Percentiles rank a stretch among this genome's conserved stretches.
These are phyloP conservation scores for Mycena venus DNA, from an alignment of 768 basidiomycete species.

Conservation along the genomic window DNA sequence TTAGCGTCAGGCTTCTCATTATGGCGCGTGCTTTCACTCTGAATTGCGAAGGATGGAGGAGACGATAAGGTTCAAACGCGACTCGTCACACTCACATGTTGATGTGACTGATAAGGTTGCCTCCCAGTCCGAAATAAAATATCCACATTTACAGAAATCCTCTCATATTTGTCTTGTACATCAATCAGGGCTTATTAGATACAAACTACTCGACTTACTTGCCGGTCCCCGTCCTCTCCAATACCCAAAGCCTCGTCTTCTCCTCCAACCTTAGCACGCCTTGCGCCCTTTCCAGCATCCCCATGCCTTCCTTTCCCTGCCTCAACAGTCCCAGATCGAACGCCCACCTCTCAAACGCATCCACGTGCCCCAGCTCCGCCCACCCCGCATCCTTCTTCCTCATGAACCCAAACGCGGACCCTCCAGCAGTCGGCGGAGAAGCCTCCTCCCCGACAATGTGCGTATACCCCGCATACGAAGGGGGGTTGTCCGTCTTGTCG, in stretches of 20 bases:
- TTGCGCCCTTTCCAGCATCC: conserved; percentile 35
- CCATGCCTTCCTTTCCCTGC: conserved; percentile 38
- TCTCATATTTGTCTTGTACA: too few relatives aligned
- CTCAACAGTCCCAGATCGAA: conserved; percentile 36
- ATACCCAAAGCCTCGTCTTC: conserved; percentile 62
- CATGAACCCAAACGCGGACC: conserved; percentile 24
- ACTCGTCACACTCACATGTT: too few relatives aligned
- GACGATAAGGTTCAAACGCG: too few relatives aligned
- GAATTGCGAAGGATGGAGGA: too few relatives aligned
- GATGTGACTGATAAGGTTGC: too few relatives aligned
- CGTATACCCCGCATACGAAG: conserved; percentile 57
- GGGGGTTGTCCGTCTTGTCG: conserved; percentile 84
- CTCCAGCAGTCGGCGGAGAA: conserved; percentile 6
- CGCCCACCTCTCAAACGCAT: conserved; percentile 57
- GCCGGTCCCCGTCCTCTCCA: conserved; percentile 53
- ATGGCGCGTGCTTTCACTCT: too few relatives aligned
- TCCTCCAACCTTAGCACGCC: conserved; percentile 53
- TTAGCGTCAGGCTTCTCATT: background rate
- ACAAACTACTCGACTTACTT: too few relatives aligned
- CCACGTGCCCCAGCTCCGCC: conserved; percentile 58
- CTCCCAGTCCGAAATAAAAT: too few relatives aligned
- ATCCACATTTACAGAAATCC: too few relatives aligned
- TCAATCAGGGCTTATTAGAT: too few relatives aligned
- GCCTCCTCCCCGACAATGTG: conserved; percentile 73
- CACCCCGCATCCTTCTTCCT: conserved; percentile 49